phyloP scores from a whole-genome alignment of 495 filamentous ascomycete species.

The Pyrenula aspistea region DNA sequence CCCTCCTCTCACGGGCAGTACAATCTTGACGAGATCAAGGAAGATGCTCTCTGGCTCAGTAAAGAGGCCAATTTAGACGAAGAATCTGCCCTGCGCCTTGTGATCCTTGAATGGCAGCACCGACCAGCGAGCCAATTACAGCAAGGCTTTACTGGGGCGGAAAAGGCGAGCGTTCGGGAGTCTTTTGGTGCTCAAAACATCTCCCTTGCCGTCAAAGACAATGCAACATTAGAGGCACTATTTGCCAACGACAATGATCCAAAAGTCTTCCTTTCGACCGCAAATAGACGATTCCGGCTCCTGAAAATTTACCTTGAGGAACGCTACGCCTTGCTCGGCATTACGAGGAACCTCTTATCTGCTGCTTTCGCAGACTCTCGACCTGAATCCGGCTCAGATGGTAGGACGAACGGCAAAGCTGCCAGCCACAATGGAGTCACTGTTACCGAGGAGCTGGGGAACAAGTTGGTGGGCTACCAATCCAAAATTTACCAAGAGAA shows the following conservation, averaged over 20 bases:
- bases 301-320: slow-evolving; percentile 60
- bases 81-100: slow-evolving; percentile 67
- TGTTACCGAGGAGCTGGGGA: background rate
- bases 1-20: slow-evolving; percentile 54
- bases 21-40: slow-evolving; percentile 71
- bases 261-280: slow-evolving; percentile 43
- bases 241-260: slow-evolving; percentile 31
- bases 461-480: background rate
- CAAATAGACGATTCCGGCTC: slow-evolving; percentile 47
- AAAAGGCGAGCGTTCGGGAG: slow-evolving; percentile 52
- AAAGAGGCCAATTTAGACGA: slow-evolving; percentile 66
- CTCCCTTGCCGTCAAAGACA: slow-evolving; percentile 12
- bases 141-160: slow-evolving; percentile 53
- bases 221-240: slow-evolving; percentile 18
- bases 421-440: background rate
- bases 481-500: background rate
- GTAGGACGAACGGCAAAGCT: background rate
- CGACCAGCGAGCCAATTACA: slow-evolving; percentile 54
- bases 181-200: slow-evolving; percentile 46
- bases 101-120: slow-evolving; percentile 72
- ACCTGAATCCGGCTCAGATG: background rate
- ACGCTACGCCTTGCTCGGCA: slow-evolving; percentile 18
- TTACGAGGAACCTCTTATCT: background rate
- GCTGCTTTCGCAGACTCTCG: background rate
- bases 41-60: slow-evolving; percentile 77